These are phyloP conservation scores for Cryptococcus sp. DNA, from an alignment of 1,284 basidiomycete species.

Conservation along the genomic window DNA sequence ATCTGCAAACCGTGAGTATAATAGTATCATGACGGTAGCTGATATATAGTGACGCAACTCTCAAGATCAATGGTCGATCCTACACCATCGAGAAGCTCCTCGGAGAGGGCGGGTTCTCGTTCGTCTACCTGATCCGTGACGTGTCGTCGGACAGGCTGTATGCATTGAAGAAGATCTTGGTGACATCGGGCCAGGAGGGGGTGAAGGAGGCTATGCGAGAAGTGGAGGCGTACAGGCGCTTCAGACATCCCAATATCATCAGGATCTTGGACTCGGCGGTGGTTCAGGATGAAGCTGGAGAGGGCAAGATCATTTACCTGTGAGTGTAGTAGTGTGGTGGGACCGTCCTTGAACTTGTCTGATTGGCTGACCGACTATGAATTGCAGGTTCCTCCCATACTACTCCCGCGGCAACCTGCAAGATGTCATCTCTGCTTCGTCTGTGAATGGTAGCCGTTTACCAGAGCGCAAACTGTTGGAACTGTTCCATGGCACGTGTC, in stretches of 20 bases:
- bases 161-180: constrained; percentile 92
- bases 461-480: constrained; percentile 83
- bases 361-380: not conserved
- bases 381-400: constrained; percentile 36
- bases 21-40: not conserved
- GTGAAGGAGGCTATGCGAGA: constrained; percentile 69
- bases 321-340: constrained; percentile 28
- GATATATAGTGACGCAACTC: constrained; percentile 53
- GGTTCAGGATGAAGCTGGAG: constrained; percentile 72
- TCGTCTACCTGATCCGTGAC: constrained; percentile 88
- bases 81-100: constrained; percentile 86
- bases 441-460: constrained; percentile 76
- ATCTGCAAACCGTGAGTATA: constrained; percentile 49
- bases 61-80: constrained; percentile 90
- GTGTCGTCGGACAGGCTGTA: constrained; percentile 66
- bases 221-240: constrained; percentile 83
- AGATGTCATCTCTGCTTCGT: constrained; percentile 85
- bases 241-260: constrained; percentile 64
- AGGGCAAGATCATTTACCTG: constrained; percentile 90
- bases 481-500: constrained; percentile 89
- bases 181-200: constrained; percentile 61
- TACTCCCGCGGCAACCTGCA: constrained; percentile 76
- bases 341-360: not conserved
- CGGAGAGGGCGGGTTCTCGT: constrained; percentile 92
- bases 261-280: constrained; percentile 73